A percentile compares a stretch with the other conserved stretches of the same genome.
Conservation (phyloP, 495 filamentous ascomycete genomes). For the Neurospora discreta region DNA sequence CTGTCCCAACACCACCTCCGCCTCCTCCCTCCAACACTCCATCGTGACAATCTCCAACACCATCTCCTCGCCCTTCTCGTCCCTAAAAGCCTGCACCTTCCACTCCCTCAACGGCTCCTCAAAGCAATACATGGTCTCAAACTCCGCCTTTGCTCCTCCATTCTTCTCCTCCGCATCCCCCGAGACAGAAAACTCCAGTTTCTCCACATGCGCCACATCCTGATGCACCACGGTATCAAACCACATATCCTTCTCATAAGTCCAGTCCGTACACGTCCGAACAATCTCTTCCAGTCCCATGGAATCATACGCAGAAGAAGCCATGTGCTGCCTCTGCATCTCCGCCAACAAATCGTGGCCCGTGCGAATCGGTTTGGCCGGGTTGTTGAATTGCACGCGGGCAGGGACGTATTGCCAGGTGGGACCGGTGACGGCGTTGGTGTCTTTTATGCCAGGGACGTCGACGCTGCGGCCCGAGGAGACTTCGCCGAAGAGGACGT, state of each 20-base stretch:
- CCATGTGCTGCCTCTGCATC: constrained; percentile 29
- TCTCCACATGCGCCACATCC: constrained; percentile 33
- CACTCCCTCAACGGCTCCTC: constrained; percentile 34
- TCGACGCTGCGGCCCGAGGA: constrained; percentile 47
- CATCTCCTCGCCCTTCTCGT: constrained; percentile 25
- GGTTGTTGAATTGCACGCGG: constrained; percentile 19
- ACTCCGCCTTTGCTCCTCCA: constrained; percentile 13
- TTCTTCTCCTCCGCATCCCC: constrained; percentile 27
- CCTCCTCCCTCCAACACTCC: constrained; percentile 28
- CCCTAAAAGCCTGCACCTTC: constrained; percentile 32
- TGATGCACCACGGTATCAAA: constrained; percentile 38
- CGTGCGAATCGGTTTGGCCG: constrained; percentile 5
- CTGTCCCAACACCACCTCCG: constrained; percentile 23
- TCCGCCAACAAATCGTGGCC: constrained; percentile 20
- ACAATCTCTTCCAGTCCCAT: constrained; percentile 28
- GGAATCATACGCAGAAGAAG: constrained; percentile 24
- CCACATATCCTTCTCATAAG: constrained; percentile 14
- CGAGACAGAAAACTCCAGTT: constrained; percentile 20
- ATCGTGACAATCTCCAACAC: constrained; percentile 34
- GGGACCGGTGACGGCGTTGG: constrained; percentile 35
- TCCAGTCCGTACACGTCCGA: constrained; percentile 14
- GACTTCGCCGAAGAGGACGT: constrained; percentile 53
- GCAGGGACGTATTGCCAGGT: constrained; percentile 35
- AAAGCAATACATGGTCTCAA: constrained; percentile 35
- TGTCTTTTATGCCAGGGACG: constrained; percentile 31